Conservation (phyloP, 1,284 basidiomycete genomes). For the Ganoderma multipileum region DNA sequence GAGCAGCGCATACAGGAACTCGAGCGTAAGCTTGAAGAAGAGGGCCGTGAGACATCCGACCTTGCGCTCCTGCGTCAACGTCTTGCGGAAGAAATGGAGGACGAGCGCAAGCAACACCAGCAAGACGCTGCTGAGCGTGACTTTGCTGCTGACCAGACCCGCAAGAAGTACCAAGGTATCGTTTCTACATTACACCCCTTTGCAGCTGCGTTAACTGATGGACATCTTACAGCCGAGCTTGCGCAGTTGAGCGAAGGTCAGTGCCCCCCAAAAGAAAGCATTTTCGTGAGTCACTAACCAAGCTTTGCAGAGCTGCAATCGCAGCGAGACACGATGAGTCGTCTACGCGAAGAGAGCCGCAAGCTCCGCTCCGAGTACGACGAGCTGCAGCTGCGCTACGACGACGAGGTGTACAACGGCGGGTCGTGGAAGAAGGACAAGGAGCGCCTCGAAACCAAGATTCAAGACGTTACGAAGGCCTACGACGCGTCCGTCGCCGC, state of each 20-base stretch:
- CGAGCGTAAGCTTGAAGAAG: conserved; percentile 71
- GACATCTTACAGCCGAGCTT: conserved; percentile 61
- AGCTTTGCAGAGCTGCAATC: conserved; percentile 66
- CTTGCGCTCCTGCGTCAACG: conserved; percentile 67
- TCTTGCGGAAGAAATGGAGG: conserved; percentile 75
- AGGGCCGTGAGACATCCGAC: conserved; percentile 72
- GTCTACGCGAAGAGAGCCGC: conserved; percentile 81
- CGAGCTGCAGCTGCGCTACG: conserved; percentile 75
- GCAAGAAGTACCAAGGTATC: conserved; percentile 84
- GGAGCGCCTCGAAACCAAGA: conserved; percentile 85
- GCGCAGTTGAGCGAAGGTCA: conserved; percentile 82
- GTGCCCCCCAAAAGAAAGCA: background rate
- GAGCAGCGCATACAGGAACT: conserved; percentile 68
- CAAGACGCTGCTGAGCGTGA: conserved; percentile 81
- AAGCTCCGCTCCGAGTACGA: conserved; percentile 81
- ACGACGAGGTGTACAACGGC: conserved; percentile 80
- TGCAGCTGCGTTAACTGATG: background rate
- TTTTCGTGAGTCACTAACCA: background rate
- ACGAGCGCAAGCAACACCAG: conserved; percentile 77
- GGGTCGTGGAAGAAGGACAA: conserved; percentile 88
- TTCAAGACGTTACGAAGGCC: conserved; percentile 76
- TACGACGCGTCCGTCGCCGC: conserved; percentile 78
- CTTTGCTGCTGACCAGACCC: conserved; percentile 78
- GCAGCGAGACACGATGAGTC: conserved; percentile 76
- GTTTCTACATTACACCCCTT: background rate